These are phyloP conservation scores for Yarrowia yakushimensis DNA, from an alignment of 805 yeast genomes.

Conservation along the genomic window DNA sequence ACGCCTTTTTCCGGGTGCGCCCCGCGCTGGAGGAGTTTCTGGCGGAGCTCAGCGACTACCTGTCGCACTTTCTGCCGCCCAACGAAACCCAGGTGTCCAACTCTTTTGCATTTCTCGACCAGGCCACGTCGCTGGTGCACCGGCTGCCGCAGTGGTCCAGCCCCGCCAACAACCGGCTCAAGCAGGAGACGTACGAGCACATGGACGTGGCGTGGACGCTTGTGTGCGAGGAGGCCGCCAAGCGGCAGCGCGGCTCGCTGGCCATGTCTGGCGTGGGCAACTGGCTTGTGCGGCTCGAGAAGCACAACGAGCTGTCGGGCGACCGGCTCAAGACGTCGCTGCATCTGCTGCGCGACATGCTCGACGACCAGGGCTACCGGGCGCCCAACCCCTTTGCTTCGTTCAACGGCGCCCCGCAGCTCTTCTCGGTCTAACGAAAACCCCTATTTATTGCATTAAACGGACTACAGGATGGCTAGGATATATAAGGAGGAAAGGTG, in stretches of 20 bases:
- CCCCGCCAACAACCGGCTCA: constrained; percentile 40
- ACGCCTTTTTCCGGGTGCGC: constrained; percentile 70
- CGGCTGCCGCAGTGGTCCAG: constrained; percentile 64
- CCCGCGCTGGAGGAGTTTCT: constrained; percentile 65
- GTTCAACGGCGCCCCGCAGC: constrained; percentile 8
- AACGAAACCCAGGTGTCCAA: constrained; percentile 51
- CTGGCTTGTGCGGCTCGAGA: constrained; percentile 9
- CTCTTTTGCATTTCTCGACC: constrained; percentile 60
- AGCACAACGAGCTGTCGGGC: constrained; percentile 23
- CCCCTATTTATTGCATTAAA: constrained; percentile 17
- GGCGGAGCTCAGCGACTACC: constrained; percentile 68
- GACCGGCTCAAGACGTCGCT: constrained; percentile 9
- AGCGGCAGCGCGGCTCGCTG: constrained; percentile 21
- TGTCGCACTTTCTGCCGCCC: constrained; percentile 69
- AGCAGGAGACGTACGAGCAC: constrained; percentile 15
- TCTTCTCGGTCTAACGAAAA: background rate
- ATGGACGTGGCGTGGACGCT: constrained; percentile 16
- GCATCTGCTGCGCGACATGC: background rate
- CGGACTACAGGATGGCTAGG: constrained; percentile 8
- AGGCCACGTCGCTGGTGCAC: constrained; percentile 56
- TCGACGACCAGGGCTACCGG: constrained; percentile 17
- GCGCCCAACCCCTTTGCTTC: constrained; percentile 14
- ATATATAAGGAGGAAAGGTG: background rate
- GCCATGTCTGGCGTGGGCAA: constrained; percentile 15
- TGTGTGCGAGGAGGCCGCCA: constrained; percentile 19